Evolutionary conservation across 1,139 yeast species (phyloP).

Genomic region (Arxiozyma bovina): DNA sequence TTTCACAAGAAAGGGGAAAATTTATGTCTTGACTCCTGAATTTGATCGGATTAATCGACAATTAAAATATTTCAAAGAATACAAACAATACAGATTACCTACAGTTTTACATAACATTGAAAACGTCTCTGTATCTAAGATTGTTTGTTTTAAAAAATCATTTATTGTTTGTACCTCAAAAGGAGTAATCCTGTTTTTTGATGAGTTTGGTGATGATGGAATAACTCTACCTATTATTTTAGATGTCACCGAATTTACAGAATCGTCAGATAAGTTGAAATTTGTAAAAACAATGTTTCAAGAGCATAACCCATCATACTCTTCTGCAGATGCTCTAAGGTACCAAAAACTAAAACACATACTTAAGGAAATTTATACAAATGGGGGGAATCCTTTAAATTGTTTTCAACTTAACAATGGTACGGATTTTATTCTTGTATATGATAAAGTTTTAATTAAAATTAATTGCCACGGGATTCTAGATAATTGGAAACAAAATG

Average conservation of each 20-base stretch:
- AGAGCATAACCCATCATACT: conserved; percentile 30
- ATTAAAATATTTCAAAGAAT: conserved; percentile 46
- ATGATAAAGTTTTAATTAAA: conserved; percentile 65
- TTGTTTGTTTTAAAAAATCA: conserved; percentile 51
- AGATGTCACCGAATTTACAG: conserved; percentile 27
- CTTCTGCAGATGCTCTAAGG: conserved; percentile 24
- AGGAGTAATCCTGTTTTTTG: conserved; percentile 54
- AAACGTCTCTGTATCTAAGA: conserved; percentile 31
- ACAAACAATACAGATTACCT: conserved; percentile 34
- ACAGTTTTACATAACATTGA: conserved; percentile 36
- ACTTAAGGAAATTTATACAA: conserved; percentile 27
- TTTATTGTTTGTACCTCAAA: conserved; percentile 59
- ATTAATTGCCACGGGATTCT: conserved; percentile 60
- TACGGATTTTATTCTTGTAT: conserved; percentile 54
- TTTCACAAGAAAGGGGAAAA: conserved; percentile 41
- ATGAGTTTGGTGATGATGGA: conserved; percentile 48
- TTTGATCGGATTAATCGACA: conserved; percentile 48
- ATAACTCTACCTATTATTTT: conserved; percentile 42
- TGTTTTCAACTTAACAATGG: conserved; percentile 47
- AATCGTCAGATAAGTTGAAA: conserved; percentile 24
- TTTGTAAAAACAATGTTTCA: conserved; percentile 27
- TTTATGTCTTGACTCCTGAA: conserved; percentile 29
- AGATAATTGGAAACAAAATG: conserved; percentile 41
- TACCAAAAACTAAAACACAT: conserved; percentile 15
- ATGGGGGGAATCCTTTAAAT: conserved; percentile 45